Evolutionary conservation across 768 basidiomycete genomes (phyloP).

Genomic region (Cyclocybe cylindracea): DNA sequence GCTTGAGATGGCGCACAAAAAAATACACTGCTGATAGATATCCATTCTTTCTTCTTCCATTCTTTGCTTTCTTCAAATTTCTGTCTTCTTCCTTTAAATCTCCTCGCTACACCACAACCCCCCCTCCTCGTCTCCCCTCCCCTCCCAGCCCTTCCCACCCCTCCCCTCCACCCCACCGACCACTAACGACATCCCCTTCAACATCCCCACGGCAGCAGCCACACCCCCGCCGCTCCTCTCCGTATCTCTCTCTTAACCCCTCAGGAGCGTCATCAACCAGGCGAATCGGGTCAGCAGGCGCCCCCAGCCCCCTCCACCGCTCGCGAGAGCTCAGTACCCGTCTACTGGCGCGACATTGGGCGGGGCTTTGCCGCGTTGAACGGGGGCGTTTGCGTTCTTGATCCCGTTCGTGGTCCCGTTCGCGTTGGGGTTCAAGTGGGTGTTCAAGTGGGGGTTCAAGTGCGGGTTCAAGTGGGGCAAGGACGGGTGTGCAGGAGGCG

Average conservation of each 20-base stretch:
- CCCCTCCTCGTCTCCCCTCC: slow-evolving; percentile 5
- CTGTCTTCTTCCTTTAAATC: background rate
- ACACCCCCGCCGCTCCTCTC: too few species aligned
- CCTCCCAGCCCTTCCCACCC: slow-evolving; percentile 7
- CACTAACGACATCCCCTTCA: too few species aligned
- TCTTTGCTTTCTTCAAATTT: too few species aligned
- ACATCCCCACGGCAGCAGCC: too few species aligned
- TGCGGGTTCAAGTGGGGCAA: too few species aligned
- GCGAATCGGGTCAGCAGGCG: slow-evolving; percentile 39
- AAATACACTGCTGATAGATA: too few species aligned
- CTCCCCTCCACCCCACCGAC: slow-evolving; percentile 3
- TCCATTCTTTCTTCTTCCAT: too few species aligned
- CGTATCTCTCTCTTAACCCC: too few species aligned
- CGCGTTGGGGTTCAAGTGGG: too few species aligned
- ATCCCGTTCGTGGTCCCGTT: slow-evolving; percentile 9
- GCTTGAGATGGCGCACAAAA: too few species aligned
- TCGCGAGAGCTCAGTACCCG: slow-evolving; percentile 70
- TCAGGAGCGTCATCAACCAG: slow-evolving; percentile 8
- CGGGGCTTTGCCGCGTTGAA: slow-evolving; percentile 71
- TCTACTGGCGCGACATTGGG: slow-evolving; percentile 53
- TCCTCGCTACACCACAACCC: slow-evolving; percentile 4
- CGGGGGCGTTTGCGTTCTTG: too few species aligned
- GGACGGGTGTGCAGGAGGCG: background rate
- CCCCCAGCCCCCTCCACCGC: slow-evolving; percentile 67
- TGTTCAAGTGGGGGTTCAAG: too few species aligned